phyloP scores from a whole-genome alignment of 2,329 filamentous ascomycete genomes.

The Sclerotinia nivalis region DNA sequence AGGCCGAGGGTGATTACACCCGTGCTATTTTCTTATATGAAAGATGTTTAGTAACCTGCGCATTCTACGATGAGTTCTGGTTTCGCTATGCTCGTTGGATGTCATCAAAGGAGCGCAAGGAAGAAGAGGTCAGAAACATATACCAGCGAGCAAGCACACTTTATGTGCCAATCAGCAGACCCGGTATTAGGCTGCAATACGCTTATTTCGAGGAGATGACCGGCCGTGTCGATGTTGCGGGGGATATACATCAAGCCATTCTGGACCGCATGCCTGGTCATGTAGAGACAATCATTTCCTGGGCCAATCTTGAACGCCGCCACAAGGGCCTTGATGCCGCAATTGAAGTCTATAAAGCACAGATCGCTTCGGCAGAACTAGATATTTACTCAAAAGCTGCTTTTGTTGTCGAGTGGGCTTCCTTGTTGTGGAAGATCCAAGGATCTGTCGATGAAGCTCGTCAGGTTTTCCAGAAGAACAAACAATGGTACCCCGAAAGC shows the following conservation, averaged over 20 bases:
- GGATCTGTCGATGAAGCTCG: conserved; percentile 79
- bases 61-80: conserved; percentile 98
- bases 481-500: conserved; percentile 82
- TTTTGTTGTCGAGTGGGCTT: conserved; percentile 85
- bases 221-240: conserved; percentile 73
- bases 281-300: conserved; percentile 82
- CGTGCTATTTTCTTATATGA: conserved; percentile 87
- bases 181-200: conserved; percentile 83
- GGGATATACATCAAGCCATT: conserved; percentile 82
- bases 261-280: conserved; percentile 75
- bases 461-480: conserved; percentile 77
- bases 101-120: conserved; percentile 74
- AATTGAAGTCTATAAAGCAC: conserved; percentile 76
- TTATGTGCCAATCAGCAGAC: conserved; percentile 83
- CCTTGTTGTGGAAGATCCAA: conserved; percentile 83
- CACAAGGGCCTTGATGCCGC: conserved; percentile 82
- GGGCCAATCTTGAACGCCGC: conserved; percentile 83
- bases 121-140: conserved; percentile 88
- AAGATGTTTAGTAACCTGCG: conserved; percentile 87
- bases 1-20: conserved; percentile 74
- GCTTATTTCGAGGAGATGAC: conserved; percentile 92
- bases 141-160: conserved; percentile 84
- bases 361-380: conserved; percentile 71
- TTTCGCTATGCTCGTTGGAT: conserved; percentile 97
- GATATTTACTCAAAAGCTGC: conserved; percentile 82